Percentiles rank a stretch among this genome's conserved stretches.
phyloP scores from a whole-genome alignment of 208 protist genomes.

The Wallacemonas sp. region DNA sequence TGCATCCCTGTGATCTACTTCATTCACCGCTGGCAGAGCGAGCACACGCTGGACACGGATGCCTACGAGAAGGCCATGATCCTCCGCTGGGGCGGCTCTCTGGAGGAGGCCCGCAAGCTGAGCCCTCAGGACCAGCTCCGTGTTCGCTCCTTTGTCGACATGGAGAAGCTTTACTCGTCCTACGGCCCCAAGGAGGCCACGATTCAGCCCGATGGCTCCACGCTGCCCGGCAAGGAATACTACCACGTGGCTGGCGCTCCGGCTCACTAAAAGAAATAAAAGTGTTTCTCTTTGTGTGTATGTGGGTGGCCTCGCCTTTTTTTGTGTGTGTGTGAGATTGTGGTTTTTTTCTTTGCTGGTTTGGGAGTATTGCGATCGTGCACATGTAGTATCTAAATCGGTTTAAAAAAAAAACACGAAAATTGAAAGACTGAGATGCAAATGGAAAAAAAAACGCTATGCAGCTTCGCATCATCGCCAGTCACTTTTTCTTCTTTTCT shows the following conservation, averaged over 20 bases:
- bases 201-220: constrained; percentile 72
- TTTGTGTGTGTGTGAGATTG: background rate
- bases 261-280: constrained; percentile 18
- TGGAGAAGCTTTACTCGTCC: constrained; percentile 85
- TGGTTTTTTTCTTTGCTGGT: constrained; percentile 11
- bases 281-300: background rate
- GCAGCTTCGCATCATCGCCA: no score
- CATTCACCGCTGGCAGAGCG: constrained; percentile 85
- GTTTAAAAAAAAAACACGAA: constrained; percentile 1
- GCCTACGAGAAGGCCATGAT: constrained; percentile 82
- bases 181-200: constrained; percentile 85
- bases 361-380: no score
- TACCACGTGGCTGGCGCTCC: constrained; percentile 44
- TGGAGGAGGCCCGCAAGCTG: constrained; percentile 81
- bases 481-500: no score
- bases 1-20: constrained; percentile 80
- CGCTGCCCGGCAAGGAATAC: constrained; percentile 76
- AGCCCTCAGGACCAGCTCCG: constrained; percentile 86
- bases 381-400: no score
- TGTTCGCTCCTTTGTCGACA: constrained; percentile 65
- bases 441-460: constrained; percentile 1
- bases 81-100: constrained; percentile 79
- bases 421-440: background rate
- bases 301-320: background rate
- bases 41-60: constrained; percentile 76